A percentile compares a stretch with the other conserved stretches of the same genome.
These are phyloP conservation scores for Aureobasidium sp. DNA, from an alignment of 2,329 filamentous ascomycete species.

Conservation along the genomic window DNA sequence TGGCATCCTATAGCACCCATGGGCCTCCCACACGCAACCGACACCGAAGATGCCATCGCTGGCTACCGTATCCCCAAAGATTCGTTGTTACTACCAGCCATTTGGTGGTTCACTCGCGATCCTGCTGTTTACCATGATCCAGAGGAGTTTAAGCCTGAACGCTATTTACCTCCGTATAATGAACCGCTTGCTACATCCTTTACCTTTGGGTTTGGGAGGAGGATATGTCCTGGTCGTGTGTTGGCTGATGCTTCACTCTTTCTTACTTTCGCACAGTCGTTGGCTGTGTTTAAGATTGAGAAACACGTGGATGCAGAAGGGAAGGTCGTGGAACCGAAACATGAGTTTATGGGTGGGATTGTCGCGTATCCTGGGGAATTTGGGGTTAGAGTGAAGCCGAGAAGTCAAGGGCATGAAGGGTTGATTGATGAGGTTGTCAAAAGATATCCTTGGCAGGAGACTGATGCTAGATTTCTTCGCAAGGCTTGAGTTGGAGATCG, in stretches of 20 bases:
- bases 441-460: constrained; percentile 21
- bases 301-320: constrained; percentile 21
- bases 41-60: constrained; percentile 39
- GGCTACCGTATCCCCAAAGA: constrained; percentile 48
- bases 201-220: constrained; percentile 27
- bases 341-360: constrained; percentile 23
- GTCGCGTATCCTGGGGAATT: constrained; percentile 26
- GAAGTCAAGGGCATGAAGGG: constrained; percentile 13
- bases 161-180: constrained; percentile 39
- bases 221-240: constrained; percentile 27
- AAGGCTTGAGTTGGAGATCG: background rate
- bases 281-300: constrained; percentile 50
- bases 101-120: constrained; percentile 46
- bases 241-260: constrained; percentile 46
- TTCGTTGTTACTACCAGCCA: constrained; percentile 38
- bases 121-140: constrained; percentile 26
- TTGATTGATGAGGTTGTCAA: constrained; percentile 23
- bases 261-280: constrained; percentile 45
- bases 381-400: constrained; percentile 20
- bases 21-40: constrained; percentile 36
- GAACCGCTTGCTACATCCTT: constrained; percentile 26
- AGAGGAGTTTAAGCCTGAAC: constrained; percentile 48
- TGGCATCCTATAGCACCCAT: constrained; percentile 37
- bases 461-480: constrained; percentile 11
- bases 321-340: constrained; percentile 16